phyloP scores from a whole-genome alignment of 225 moss, liverwort and hornwort species.

The Pleurozium schreberi region DNA sequence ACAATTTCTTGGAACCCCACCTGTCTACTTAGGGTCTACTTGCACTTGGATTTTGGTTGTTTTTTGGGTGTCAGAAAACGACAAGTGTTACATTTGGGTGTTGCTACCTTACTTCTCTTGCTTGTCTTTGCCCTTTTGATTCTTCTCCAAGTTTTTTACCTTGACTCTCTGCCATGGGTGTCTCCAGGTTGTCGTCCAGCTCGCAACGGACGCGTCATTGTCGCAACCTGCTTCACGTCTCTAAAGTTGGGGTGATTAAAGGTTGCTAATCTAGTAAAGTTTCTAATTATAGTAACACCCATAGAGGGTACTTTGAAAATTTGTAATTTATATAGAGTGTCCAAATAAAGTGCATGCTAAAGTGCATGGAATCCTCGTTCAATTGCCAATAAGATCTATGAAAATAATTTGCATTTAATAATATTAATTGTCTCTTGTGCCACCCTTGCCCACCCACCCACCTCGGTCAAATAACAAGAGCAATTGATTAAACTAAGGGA shows the following conservation, averaged over 20 bases:
- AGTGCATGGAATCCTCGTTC: background rate
- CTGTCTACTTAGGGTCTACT: too few relatives aligned
- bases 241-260: background rate
- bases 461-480: too few relatives aligned
- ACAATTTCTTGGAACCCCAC: too few relatives aligned
- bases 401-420: background rate
- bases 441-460: too few relatives aligned
- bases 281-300: background rate
- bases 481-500: too few relatives aligned
- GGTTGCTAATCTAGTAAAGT: background rate
- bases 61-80: too few relatives aligned
- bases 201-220: constrained; percentile 5
- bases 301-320: background rate
- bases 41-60: too few relatives aligned
- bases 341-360: background rate
- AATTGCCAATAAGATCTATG: background rate
- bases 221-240: constrained; percentile 19
- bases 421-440: too few relatives aligned
- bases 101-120: background rate
- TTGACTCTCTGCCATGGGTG: background rate
- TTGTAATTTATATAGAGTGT: background rate
- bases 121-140: background rate
- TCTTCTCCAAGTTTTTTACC: background rate
- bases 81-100: too few relatives aligned
- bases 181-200: constrained; percentile 40